phyloP scores from a whole-genome alignment of 805 yeast species.

The Spencermartinsiella europaea region DNA sequence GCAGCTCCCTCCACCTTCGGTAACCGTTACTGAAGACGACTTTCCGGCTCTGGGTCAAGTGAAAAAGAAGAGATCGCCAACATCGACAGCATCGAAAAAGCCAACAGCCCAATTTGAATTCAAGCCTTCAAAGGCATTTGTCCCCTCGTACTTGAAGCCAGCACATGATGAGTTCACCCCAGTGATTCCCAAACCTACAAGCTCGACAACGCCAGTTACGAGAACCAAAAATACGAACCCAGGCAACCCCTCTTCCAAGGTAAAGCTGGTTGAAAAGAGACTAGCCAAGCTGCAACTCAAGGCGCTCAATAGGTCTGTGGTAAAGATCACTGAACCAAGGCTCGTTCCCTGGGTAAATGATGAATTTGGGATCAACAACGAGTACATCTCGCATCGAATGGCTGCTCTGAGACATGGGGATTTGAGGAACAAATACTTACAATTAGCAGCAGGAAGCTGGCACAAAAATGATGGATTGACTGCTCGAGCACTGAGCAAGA shows the following conservation, averaged over 20 bases:
- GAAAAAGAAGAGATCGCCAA: background rate
- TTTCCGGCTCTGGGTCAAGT: slow-evolving; percentile 22
- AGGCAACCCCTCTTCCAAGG: background rate
- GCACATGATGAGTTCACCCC: slow-evolving; percentile 1
- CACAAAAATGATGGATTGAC: slow-evolving; percentile 27
- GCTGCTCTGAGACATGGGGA: slow-evolving; percentile 27
- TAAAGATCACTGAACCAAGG: slow-evolving; percentile 5
- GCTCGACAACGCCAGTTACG: background rate
- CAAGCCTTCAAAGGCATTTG: slow-evolving; percentile 12
- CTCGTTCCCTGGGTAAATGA: slow-evolving; percentile 28
- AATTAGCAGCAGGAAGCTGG: slow-evolving; percentile 32
- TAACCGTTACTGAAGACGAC: slow-evolving; percentile 20
- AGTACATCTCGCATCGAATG: slow-evolving; percentile 26
- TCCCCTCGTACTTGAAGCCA: slow-evolving; percentile 7
- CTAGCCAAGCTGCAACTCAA: background rate
- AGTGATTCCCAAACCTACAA: background rate
- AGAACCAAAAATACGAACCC: background rate
- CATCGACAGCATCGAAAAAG: background rate
- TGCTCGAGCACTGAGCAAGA: slow-evolving; percentile 28
- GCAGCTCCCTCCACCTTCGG: slow-evolving; percentile 12
- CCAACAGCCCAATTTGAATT: slow-evolving; percentile 6
- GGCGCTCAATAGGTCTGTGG: slow-evolving; percentile 8
- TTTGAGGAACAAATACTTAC: slow-evolving; percentile 31
- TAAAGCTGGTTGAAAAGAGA: background rate
- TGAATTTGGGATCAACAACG: slow-evolving; percentile 20